Base-by-base conservation (phyloP, 225 moss, liverwort and hornwort genomes). In the Bryoerythrophyllum caledonicum region DNA sequence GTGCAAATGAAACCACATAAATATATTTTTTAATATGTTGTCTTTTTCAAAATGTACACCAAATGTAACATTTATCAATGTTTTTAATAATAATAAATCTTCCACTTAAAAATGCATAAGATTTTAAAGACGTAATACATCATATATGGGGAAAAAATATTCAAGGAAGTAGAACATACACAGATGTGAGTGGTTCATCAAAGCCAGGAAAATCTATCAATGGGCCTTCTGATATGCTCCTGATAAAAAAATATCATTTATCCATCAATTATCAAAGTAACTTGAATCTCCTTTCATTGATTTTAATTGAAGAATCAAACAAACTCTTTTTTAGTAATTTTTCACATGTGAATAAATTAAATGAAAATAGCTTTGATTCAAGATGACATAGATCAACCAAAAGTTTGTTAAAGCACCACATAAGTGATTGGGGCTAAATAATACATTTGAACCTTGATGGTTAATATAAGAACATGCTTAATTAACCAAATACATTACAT, bases 171-270 rank as follows among this genome's bases (percentile, higher is more conserved):
- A 2, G 48, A 68, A 76, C 76, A 26, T 68, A 76, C 76, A 76
- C 60, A 25, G 17, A 49, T 34, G 60, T 24, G 1, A 76, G 6
- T 41, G 68, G 68, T 76, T 19, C 9, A 34, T 75, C 75, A 67
- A 76, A 46, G 6, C 56, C 76, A 26, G 35, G 8, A 8, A 68
- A 27, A 68, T 68, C 19, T 28, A 74, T 2, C 15, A 11, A 9
- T 3, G 74, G 78, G 17, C 10, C 59, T 23, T 78, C 34, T 6
- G 75, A 49, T 2, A 28, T 44, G n/a, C 78, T 85, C 72, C 81
- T 81, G 10, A 68, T n/a, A 75, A 0, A 63, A 10, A 15, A 58
- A 74, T 12, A 0, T 14, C 0, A 63, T 25, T 38, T 2, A 8
- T 16, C 54, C 17, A 71, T 69, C 12, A 68, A n/a, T 0, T 0